Evolutionary conservation across 1,284 basidiomycete species (phyloP).

Genomic region (Hymenochaete sp.): DNA sequence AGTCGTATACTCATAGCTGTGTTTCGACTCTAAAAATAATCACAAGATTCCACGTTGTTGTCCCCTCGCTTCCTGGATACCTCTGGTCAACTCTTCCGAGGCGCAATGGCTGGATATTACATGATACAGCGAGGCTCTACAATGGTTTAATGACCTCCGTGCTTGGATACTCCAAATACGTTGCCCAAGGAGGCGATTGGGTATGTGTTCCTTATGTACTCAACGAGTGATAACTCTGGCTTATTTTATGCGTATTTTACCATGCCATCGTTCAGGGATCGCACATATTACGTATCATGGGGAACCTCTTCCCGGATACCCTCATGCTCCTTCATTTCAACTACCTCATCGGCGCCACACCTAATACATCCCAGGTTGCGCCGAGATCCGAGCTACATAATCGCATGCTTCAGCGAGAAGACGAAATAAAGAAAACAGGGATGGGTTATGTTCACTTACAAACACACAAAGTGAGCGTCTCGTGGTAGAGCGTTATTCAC

Average conservation of each 20-base stretch:
- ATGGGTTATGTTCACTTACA: conserved; percentile 20
- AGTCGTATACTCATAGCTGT: not conserved
- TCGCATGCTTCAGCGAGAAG: conserved; percentile 11
- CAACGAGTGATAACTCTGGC: not conserved
- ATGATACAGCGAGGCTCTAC: conserved; percentile 21
- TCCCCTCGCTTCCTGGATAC: conserved; percentile 22
- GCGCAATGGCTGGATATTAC: conserved; percentile 18
- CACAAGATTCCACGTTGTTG: conserved; percentile 22
- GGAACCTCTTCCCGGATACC: conserved; percentile 15
- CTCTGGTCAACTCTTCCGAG: conserved; percentile 21
- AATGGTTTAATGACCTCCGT: conserved; percentile 22
- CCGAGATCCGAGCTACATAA: not conserved
- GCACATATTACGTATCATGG: conserved; percentile 18
- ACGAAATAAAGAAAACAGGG: conserved; percentile 17
- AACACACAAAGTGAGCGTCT: conserved; percentile 17
- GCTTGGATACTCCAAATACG: conserved; percentile 22
- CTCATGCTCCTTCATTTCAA: conserved; percentile 20
- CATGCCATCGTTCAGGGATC: conserved; percentile 14
- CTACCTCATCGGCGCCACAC: conserved; percentile 16
- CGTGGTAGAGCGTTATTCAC: not conserved
- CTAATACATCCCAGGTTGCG: too few relatives aligned
- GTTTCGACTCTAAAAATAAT: too few relatives aligned
- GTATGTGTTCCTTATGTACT: conserved; percentile 11
- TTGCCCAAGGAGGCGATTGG: conserved; percentile 23
- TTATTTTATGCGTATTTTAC: not conserved